Conservation (phyloP, 31 red algal species). For the Endocladia muricata region DNA sequence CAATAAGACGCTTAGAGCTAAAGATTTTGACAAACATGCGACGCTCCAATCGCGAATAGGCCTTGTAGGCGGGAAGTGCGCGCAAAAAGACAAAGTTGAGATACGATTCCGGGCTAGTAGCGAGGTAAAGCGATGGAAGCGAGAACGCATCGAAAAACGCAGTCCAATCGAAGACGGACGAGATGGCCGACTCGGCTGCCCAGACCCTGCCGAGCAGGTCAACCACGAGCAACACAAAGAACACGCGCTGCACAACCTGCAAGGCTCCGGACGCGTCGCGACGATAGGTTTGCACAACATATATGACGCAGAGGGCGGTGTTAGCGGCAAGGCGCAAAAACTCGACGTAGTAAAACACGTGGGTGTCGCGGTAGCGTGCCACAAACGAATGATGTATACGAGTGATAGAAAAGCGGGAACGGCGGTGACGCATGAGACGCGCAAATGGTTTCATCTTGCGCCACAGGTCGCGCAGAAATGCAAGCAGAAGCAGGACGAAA, state of each 20-base stretch:
- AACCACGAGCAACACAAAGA: constrained; percentile 18
- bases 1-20: constrained; percentile 52
- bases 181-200: constrained; percentile 37
- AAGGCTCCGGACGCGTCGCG: constrained; percentile 38
- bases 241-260: constrained; percentile 28
- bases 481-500: constrained; percentile 22
- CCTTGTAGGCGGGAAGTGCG: constrained; percentile 39
- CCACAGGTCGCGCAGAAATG: constrained; percentile 38
- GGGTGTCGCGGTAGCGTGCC: constrained; percentile 44
- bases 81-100: constrained; percentile 84
- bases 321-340: constrained; percentile 45
- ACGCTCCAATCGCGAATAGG: constrained; percentile 39
- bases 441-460: constrained; percentile 14
- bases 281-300: constrained; percentile 63
- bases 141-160: constrained; percentile 50
- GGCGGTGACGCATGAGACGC: neutral
- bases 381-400: constrained; percentile 26
- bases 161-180: constrained; percentile 13
- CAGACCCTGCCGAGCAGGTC: constrained; percentile 34
- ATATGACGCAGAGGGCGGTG: constrained; percentile 40
- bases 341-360: constrained; percentile 59
- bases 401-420: constrained; percentile 7
- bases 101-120: constrained; percentile 38
- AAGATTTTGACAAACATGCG: constrained; percentile 42
- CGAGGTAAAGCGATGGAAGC: constrained; percentile 65